Evolutionary conservation across 345 rosid genomes (phyloP).

Genomic region (Euphorbia tirucalli): DNA sequence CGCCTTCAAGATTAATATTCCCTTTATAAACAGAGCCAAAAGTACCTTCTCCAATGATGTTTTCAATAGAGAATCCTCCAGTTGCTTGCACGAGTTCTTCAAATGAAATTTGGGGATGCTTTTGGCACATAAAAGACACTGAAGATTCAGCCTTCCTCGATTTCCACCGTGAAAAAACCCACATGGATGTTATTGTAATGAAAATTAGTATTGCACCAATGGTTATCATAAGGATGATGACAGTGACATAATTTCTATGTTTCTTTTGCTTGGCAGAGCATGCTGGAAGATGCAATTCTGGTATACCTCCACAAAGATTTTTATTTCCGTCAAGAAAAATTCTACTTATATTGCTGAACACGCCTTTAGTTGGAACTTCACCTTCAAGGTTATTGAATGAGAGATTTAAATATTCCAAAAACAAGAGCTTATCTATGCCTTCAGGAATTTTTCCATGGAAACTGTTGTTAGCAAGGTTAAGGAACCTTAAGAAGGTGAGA

Average conservation of each 20-base stretch:
- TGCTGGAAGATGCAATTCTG: constrained; percentile 5
- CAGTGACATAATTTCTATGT: background rate
- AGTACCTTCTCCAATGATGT: constrained; percentile 4
- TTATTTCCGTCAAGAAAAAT: constrained; percentile 2
- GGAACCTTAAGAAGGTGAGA: constrained; percentile 3
- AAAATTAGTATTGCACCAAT: background rate
- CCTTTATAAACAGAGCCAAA: constrained; percentile 12
- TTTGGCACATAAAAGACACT: too few species aligned
- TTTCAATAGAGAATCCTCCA: background rate
- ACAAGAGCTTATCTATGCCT: background rate
- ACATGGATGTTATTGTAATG: background rate
- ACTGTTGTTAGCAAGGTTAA: background rate
- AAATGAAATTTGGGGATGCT: background rate
- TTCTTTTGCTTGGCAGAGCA: background rate
- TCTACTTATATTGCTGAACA: constrained; percentile 7
- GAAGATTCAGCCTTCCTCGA: background rate
- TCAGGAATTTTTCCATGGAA: constrained; percentile 3
- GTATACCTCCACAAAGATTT: constrained; percentile 19
- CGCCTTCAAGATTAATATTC: background rate
- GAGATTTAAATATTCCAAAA: too few species aligned
- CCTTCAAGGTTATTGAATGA: constrained; percentile 18
- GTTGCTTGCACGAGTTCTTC: constrained; percentile 3
- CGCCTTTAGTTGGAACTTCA: constrained; percentile 9
- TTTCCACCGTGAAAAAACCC: background rate
- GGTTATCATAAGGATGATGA: background rate